phyloP scores from a whole-genome alignment of 208 protist genomes.

The Leishmania braziliensis region DNA sequence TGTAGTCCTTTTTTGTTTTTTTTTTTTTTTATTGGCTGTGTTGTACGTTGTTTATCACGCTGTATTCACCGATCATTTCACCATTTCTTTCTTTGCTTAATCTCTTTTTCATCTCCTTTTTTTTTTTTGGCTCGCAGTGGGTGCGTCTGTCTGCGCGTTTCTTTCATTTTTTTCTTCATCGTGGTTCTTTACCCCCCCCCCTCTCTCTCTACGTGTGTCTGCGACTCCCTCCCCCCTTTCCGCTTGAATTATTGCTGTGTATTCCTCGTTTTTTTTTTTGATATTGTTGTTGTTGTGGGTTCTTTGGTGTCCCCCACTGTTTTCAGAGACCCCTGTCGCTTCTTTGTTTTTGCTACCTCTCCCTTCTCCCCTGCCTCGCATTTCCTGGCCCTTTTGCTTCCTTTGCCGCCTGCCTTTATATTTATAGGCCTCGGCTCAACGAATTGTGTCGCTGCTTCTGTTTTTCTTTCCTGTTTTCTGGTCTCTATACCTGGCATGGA shows the following conservation, averaged over 20 bases:
- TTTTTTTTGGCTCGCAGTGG: neutral
- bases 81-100: neutral
- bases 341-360: constrained; percentile 10
- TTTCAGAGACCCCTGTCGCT: neutral
- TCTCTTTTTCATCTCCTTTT: neutral
- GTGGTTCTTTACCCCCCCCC: neutral
- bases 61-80: neutral
- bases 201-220: neutral
- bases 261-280: neutral
- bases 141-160: neutral
- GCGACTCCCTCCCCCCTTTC: neutral
- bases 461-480: constrained; percentile 12
- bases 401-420: neutral
- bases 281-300: no score
- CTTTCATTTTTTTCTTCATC: neutral
- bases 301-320: no score
- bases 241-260: neutral
- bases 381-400: neutral
- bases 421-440: neutral
- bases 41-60: neutral
- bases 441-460: neutral
- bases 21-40: neutral
- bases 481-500: constrained; percentile 1
- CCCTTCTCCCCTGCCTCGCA: constrained; percentile 9
- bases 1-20: neutral